Base-by-base conservation (phyloP, 2,329 filamentous ascomycete species). In the Coniella lustricola region DNA sequence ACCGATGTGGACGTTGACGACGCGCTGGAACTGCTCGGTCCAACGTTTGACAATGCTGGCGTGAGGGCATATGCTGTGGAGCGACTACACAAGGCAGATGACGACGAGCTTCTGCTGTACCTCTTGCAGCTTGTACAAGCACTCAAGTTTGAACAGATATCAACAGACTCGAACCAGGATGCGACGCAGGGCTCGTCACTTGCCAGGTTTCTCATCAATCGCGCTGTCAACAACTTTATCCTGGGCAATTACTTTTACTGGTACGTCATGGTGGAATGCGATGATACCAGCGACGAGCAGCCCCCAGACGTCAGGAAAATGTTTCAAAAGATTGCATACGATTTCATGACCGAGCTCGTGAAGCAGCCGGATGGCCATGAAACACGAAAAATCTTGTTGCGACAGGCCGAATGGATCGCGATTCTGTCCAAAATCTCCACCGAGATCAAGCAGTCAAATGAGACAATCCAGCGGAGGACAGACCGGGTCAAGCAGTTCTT, bases 191-290 rank as follows among this genome's bases (percentile, higher is more conserved):
- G 93, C 58, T 95, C 90, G 0, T 95, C 90, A 0, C 72, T 98
- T 5, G 91, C 90, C 2, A 81, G 80, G 20, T 98, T 98, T 61
- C 74, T 98, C 3, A 93, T 98, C 48, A 81, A 86, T 1, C 81
- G 93, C 32, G 94, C 93, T 3, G 85, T 87, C 13, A 82, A 84
- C 53, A 97, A 95, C 61, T 87, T 96, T 60, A 84, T 86, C 51
- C 76, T 98, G 1, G 93, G 91, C 25, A 98, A 95, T 63, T 95
- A 94, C 67, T 81, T 98, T 46, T 88, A 96, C 64, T 98, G 93
- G 93, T 98, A 97, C 65, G 75, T 98, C 2, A 96, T 96, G 83
- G 93, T 98, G 1, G 94, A 98, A 67, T 94, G 90, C 57, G 89
- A 94, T 57, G 91, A 96, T 63, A 73, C 76, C 51, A 90, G 85